Evolutionary conservation across 371 early-diverging fungal species (phyloP).

Genomic region (Gilbertella persicaria): DNA sequence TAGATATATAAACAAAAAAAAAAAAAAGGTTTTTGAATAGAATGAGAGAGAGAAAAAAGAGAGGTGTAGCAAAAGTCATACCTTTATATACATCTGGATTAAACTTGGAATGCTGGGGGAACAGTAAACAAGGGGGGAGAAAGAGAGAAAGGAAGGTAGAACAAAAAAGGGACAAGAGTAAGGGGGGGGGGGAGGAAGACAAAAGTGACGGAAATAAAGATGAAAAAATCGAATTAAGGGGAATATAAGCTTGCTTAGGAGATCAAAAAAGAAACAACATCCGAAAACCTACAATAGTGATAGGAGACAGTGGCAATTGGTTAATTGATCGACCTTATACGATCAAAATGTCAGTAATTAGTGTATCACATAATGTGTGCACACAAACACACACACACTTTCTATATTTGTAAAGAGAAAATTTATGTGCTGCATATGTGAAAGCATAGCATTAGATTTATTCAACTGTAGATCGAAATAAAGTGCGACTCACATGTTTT

Average conservation of each 20-base stretch:
- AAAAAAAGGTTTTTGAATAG: no score
- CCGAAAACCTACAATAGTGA: not conserved
- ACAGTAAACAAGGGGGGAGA: not conserved
- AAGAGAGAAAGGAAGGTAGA: not conserved
- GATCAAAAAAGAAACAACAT: not conserved
- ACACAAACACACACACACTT: not conserved
- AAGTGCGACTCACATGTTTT: not conserved
- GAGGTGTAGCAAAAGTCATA: no score
- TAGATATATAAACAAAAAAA: no score
- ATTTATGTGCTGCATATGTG: not conserved
- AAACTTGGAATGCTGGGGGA: constrained; percentile 2
- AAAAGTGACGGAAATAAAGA: not conserved
- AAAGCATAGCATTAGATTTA: no score
- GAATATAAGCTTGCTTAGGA: not conserved
- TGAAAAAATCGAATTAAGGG: not conserved
- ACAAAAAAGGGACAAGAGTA: no score
- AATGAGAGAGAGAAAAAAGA: no score
- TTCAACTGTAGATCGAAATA: constrained; percentile 1
- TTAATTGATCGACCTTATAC: not conserved
- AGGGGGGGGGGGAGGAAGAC: not conserved
- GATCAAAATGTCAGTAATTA: no score
- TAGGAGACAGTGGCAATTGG: not conserved
- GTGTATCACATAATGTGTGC: not conserved
- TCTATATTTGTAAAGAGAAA: not conserved
- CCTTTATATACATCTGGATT: not conserved